Conservation (phyloP, 1,139 yeast species). For the Pichia sp. region DNA sequence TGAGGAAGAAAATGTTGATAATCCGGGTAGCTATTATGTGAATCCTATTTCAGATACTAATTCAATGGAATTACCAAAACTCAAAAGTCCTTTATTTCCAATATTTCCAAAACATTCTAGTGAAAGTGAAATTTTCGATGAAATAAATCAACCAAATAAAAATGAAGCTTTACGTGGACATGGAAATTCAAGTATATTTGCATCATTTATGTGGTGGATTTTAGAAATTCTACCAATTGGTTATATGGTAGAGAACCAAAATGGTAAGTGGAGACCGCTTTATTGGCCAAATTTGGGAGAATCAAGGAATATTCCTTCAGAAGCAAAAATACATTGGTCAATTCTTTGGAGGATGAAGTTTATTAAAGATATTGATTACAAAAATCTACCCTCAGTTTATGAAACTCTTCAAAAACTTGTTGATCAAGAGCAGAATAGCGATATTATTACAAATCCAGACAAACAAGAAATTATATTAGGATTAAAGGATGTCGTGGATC, state of each 20-base stretch:
- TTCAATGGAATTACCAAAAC: neutral
- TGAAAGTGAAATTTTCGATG: neutral
- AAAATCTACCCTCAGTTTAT: constrained; percentile 31
- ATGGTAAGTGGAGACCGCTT: constrained; percentile 43
- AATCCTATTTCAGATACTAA: neutral
- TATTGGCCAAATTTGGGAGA: constrained; percentile 52
- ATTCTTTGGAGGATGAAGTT: constrained; percentile 47
- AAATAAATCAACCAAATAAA: neutral
- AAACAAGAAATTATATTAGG: neutral
- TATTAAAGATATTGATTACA: constrained; percentile 40
- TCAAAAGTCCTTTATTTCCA: constrained; percentile 6
- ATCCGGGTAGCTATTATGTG: neutral
- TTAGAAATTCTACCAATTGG: constrained; percentile 55
- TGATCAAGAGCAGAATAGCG: neutral
- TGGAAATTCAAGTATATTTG: constrained; percentile 28
- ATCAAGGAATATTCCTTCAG: constrained; percentile 40
- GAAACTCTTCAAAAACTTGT: constrained; percentile 15
- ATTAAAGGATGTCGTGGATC: constrained; percentile 9
- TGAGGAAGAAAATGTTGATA: neutral
- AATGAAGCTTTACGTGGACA: constrained; percentile 32
- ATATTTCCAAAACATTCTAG: constrained; percentile 1
- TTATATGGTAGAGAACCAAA: constrained; percentile 38
- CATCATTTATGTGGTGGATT: constrained; percentile 48
- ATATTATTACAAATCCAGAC: neutral
- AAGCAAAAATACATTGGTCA: constrained; percentile 54